phyloP scores from a whole-genome alignment of 495 filamentous ascomycete species.

The Tirmania nivea region DNA sequence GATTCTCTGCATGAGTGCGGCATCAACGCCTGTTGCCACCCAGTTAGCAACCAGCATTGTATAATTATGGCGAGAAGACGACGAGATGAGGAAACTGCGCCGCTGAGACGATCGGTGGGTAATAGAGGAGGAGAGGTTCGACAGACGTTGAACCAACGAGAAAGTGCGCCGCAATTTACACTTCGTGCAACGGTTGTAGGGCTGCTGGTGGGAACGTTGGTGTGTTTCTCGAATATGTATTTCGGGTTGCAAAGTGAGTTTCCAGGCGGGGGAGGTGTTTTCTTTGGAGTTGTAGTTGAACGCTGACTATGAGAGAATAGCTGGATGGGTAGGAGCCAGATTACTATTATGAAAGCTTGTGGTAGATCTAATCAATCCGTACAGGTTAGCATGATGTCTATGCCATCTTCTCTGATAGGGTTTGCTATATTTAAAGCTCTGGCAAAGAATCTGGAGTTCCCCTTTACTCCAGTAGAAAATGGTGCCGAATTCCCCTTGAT shows the following conservation, averaged over 20 bases:
- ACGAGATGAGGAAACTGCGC: neutral
- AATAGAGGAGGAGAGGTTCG: neutral
- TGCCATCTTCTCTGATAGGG: slow-evolving; percentile 89
- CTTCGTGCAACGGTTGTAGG: slow-evolving; percentile 59
- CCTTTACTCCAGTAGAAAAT: slow-evolving; percentile 90
- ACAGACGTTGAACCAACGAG: neutral
- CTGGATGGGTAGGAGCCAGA: slow-evolving; percentile 49
- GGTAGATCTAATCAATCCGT: neutral
- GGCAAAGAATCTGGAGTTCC: slow-evolving; percentile 42
- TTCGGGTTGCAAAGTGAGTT: slow-evolving; percentile 66
- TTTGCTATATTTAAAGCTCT: slow-evolving; percentile 84
- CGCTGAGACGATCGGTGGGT: neutral
- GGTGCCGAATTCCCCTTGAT: slow-evolving; percentile 17
- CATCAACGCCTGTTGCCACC: no score
- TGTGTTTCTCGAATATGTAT: slow-evolving; percentile 92
- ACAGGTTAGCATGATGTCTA: slow-evolving; percentile 52
- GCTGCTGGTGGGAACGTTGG: slow-evolving; percentile 62
- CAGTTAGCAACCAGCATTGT: neutral
- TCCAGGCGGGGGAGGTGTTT: neutral
- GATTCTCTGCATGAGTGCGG: no score
- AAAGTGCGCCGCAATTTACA: slow-evolving; percentile 42
- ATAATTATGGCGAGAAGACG: neutral
- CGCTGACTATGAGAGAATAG: slow-evolving; percentile 1
- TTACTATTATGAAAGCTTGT: neutral
- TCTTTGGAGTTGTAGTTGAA: neutral